Evolutionary conservation across 1,139 yeast genomes (phyloP), one percentile per base, ranked within the genome.

Genomic region (Hyphopichia fennica): DNA sequence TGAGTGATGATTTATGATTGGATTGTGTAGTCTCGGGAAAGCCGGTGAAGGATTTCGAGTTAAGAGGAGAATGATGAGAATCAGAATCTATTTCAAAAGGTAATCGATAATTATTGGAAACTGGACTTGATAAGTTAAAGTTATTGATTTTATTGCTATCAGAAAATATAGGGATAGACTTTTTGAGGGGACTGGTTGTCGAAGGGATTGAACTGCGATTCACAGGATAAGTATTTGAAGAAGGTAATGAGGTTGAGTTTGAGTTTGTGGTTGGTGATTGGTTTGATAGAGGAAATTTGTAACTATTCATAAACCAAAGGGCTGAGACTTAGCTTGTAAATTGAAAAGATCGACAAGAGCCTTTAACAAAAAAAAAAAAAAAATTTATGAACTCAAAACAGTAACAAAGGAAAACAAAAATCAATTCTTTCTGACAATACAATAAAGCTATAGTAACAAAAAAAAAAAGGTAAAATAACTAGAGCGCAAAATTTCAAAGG

Each of bases 241-340:
- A n/a, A n/a, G n/a, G n/a, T n/a, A n/a, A n/a, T 18, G 34, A 16
- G 3, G n/a, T n/a, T n/a, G 9, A 7, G 23, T 9, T 22, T 22
- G 17, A 7, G 19, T 30, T n/a, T n/a, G 33, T 15, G 10, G 33
- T 16, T 8, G 33, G 17, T 16, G 13, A 16, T 18, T 10, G 33
- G 13, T 15, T 30, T 16, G 33, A 7, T 5, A 16, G 33, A 30
- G 37, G 30, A 19, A 34, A 34, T 15, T 22, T 23, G 30, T 22
- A 34, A 11, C 15, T 23, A 19, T 22, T 23, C 37, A 34, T 34
- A n/a, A 16, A 15, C 37, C 30, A 22, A 18, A 23, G 30, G 37
- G 37, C 29, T 19, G 23, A 19, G 16, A 17, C 5, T 11, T 7
- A 9, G n/a, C 11, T 27, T 27, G 6, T n/a, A 8, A 27, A 13